Evolutionary conservation across 371 early-diverging fungal genomes (phyloP), one percentile per base, ranked within the genome.

Genomic region (Quaeritorhiza haematococci): DNA sequence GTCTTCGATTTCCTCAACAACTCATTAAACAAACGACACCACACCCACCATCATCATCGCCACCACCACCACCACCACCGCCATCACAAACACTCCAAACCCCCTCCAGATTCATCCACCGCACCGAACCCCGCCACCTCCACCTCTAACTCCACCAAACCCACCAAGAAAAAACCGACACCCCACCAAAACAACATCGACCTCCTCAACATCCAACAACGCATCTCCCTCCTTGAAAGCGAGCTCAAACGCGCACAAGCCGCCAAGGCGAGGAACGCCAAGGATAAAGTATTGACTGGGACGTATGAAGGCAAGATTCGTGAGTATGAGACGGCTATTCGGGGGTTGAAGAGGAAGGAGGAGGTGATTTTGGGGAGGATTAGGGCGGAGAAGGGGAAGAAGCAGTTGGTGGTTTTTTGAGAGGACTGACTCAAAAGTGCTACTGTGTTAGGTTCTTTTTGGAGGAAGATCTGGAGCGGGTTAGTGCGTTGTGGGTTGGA

Each of bases 1-100:
- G 51, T 58, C 15, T 58, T 58, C 44, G 53, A 51, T 7, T 58
- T 58, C 33, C 10, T 58, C n/a, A 58, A 58, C 51, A 23, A 30
- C 0, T 29, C 49, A 17, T 51, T 58, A 21, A 58, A 58, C 27
- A 45, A 7, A 19, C 7, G 27, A 21, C 46, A 45, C 7, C 46
- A 45, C 27, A 19, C n/a, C 7, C n/a, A n/a, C n/a, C n/a, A n/a
- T n/a, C n/a, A n/a, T n/a, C n/a, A n/a, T n/a, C n/a, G n/a, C n/a
- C n/a, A 7, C 46, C 7, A 45, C 10, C 46, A 45, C 7, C 46
- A 45, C 27, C 46, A 45, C 7, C n/a, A n/a, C n/a, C n/a, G n/a
- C n/a, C n/a, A n/a, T n/a, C n/a, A n/a, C n/a, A n/a, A n/a, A n/a
- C n/a, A n/a, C n/a, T 23, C 7, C 46, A 7, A 45, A 21, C 46